Evolutionary conservation across 2,329 filamentous ascomycete genomes (phyloP), one percentile per base, ranked within the genome.

Genomic region (Penicillium sp.): DNA sequence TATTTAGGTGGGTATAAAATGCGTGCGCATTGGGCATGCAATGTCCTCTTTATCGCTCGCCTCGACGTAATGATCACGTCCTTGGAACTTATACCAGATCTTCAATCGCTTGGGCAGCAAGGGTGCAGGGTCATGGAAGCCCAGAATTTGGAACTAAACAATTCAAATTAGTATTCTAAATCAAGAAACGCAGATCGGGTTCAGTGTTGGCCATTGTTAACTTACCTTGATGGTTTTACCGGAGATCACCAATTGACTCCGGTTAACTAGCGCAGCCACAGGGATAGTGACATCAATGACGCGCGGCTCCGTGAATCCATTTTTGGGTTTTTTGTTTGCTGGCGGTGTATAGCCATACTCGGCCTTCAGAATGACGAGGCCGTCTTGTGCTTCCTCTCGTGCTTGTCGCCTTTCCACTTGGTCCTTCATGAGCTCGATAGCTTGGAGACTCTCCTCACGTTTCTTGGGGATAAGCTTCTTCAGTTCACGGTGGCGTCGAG

Each of bases 61-160:
- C 53, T 76, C 73, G 39, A 72, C 68, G 18, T 68, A 67, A 59
- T 77, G 74, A 27, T 71, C 68, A 39, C 62, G 67, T 2, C 70
- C 70, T 39, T 66, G 66, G 61, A 75, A 78, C n/a, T 41, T 64
- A 56, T 78, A 78, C 70, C 73, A 71, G 41, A 77, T 67, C 57
- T 65, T 72, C 56, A 78, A 54, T 18, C 55, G 66, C 59, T 78
- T 78, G 16, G 70, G 68, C 35, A 69, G 57, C 18, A 77, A 64
- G 26, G 75, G 75, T 6, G 73, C 73, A 18, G 75, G 75, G 44
- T 78, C 75, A 51, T 75, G 66, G 63, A 77, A 78, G 1, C 75
- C 75, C 16, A 75, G 57, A 18, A 77, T 71, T 58, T 76, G 67
- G 53, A 71, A 73, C 75, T 76, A 55, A 10, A 13, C 10, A 34